Evolutionary conservation across 495 filamentous ascomycete genomes (phyloP), one percentile per base, ranked within the genome.

Genomic region (Penicillium soppii): DNA sequence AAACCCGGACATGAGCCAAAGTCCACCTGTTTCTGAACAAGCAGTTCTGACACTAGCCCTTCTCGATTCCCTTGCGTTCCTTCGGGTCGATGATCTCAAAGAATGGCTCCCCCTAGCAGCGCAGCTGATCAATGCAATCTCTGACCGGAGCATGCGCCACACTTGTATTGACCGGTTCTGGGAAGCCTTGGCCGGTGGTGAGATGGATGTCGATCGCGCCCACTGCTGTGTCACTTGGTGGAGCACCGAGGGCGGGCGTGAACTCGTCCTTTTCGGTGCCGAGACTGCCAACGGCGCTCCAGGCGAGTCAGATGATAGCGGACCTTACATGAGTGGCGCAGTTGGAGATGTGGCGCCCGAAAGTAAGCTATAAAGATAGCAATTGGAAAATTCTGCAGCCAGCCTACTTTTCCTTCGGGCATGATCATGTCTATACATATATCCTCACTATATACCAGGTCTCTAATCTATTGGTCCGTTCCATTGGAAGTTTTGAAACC

Each of bases 151-250:
- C 4, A 85, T 91, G 77, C 76, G 84, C 27, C 77, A 83, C 25
- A 62, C 71, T n/a, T 88, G 85, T 43, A 82, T 83, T 56, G 78
- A 82, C 56, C 77, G 91, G 40, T 89, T 96, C 66, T 96, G 92
- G 91, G 83, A 96, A 42, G 78, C 90, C 1, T 53, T 97, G 35
- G 85, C 84, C 20, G 82, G 79, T 52, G 91, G 92, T 7, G 92
- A 97, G 70, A 92, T 97, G 86, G 92, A 97, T 71, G 82, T 95
- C 40, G 89, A 95, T 58, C 76, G 90, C 21, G 84, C 89, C 8
- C 84, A 87, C 41, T 74, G 89, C 38, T 92, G 85, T 50, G 86
- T 95, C 22, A 82, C 83, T 10, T 98, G 94, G 94, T 98, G 94
- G 94, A 80, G 72, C 45, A 86, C 83, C 1, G 66, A 69, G 36